phyloP scores from a whole-genome alignment of 495 filamentous ascomycete genomes.

The Evernia prunastri region DNA sequence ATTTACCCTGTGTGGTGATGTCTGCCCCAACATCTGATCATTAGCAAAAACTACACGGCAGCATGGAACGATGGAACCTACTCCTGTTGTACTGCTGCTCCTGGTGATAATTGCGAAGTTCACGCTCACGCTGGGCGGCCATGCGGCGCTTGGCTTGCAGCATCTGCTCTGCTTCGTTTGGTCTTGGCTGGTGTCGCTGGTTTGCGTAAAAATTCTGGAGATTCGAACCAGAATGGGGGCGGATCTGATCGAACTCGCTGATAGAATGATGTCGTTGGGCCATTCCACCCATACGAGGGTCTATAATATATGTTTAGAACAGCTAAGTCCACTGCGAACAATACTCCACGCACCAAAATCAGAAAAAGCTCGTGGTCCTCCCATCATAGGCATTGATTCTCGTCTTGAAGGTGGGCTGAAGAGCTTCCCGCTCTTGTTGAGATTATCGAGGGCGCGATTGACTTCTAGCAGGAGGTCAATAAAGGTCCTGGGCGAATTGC shows the following conservation, averaged over 20 bases:
- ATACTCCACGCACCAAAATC: slow-evolving; percentile 44
- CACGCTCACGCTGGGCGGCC: slow-evolving; percentile 96
- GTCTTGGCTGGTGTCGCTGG: slow-evolving; percentile 86
- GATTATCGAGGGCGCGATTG: slow-evolving; percentile 90
- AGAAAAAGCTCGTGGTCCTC: slow-evolving; percentile 53
- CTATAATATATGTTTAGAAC: slow-evolving; percentile 31
- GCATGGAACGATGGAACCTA: slow-evolving; percentile 52
- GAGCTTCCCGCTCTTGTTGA: slow-evolving; percentile 91
- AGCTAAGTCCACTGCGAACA: slow-evolving; percentile 7
- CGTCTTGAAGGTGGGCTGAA: slow-evolving; percentile 68
- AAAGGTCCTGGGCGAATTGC: slow-evolving; percentile 7
- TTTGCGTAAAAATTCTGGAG: slow-evolving; percentile 89
- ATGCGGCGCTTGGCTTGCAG: slow-evolving; percentile 98
- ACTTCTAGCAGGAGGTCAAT: slow-evolving; percentile 58
- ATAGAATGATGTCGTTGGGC: slow-evolving; percentile 74
- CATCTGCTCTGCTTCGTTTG: slow-evolving; percentile 95
- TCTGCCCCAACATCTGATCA: slow-evolving; percentile 68
- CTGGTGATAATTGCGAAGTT: slow-evolving; percentile 99
- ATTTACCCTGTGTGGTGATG: slow-evolving; percentile 68
- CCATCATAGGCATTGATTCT: slow-evolving; percentile 75
- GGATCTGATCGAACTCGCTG: slow-evolving; percentile 71
- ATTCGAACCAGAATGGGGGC: slow-evolving; percentile 68
- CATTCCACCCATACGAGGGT: slow-evolving; percentile 43
- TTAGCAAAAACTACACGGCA: slow-evolving; percentile 5
- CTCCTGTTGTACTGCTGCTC: slow-evolving; percentile 99